Base-by-base conservation (phyloP, 1,139 yeast genomes). In the Kurtzmaniella quercitrusa region DNA sequence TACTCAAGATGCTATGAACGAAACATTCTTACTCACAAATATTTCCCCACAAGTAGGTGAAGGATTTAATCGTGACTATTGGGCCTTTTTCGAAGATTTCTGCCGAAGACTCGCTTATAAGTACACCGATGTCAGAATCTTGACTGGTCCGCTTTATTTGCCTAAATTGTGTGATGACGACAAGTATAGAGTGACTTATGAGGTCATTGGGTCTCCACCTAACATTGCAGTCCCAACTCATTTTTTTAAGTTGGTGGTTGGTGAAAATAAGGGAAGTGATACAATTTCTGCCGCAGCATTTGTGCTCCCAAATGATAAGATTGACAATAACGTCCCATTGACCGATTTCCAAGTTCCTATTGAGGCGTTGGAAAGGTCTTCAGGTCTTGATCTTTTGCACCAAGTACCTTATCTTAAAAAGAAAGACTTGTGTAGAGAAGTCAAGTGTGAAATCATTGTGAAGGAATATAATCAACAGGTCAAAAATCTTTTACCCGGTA, bases 31-130 rank as follows among this genome's bases (percentile, higher is more conserved):
- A 51, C 69, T 94, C 54, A 82, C 96, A 17, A 93, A 93, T 61
- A 93, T 93, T 74, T 80, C 95, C 9, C 99, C 99, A 1, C 99
- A 93, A 62, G 96, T 93, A 2, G 98, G 98, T 5, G 96, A 86
- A 4, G 98, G 98, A 0, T 93, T 93, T 69, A 93, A 93, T 65
- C 75, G 98, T 51, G 98, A 93, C 61, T 89, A 72, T 55, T 93
- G 99, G 99, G 95, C 97, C 1, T 96, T 89, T 62, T 80, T 94
- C 48, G 99, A 93, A 62, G 87, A 87, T 55, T 93, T 93, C 59
- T 82, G 84, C 42, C 75, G 99, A 47, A 72, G 88, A 43, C 71
- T 93, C 50, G 85, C 96, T 5, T 55, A 65, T 16, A 71, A 71
- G 42, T 93, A 86, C 61, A 77, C 76, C 44, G 74, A 81, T 41